These are phyloP conservation scores for Colletotrichum spinosum DNA, from an alignment of 2,329 filamentous ascomycete genomes.

Conservation along the genomic window DNA sequence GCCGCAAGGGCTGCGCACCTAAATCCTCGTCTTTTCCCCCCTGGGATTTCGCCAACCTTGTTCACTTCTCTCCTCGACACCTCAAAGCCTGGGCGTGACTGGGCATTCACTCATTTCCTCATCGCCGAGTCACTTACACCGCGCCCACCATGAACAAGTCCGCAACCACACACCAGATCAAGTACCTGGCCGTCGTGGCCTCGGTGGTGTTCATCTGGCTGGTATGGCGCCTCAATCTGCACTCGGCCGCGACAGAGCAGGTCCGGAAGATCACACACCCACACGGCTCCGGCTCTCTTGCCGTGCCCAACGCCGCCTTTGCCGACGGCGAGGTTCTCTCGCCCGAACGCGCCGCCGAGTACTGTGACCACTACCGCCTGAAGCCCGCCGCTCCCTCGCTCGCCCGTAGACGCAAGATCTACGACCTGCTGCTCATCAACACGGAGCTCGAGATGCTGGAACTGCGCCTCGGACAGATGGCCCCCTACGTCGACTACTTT, in stretches of 20 bases:
- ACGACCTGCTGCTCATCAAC: constrained; percentile 73
- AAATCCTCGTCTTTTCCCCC: neutral
- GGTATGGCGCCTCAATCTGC: constrained; percentile 25
- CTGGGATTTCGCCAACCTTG: neutral
- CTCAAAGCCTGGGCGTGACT: neutral
- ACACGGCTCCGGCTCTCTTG: neutral
- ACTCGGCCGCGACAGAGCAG: constrained; percentile 10
- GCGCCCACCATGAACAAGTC: constrained; percentile 18
- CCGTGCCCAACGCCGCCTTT: neutral
- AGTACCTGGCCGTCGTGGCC: constrained; percentile 20
- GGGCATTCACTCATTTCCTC: neutral
- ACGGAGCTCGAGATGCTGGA: constrained; percentile 75
- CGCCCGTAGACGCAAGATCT: constrained; percentile 60
- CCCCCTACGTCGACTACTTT: constrained; percentile 72
- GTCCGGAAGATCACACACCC: constrained; percentile 19
- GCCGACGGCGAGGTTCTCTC: constrained; percentile 24
- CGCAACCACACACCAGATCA: constrained; percentile 19
- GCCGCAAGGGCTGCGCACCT: neutral
- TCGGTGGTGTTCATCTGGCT: constrained; percentile 35
- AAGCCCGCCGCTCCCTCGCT: constrained; percentile 44
- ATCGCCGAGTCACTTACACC: neutral
- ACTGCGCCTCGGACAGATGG: constrained; percentile 69
- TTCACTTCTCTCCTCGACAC: neutral
- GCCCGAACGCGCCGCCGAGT: constrained; percentile 34
- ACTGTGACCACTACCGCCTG: constrained; percentile 54